Percentiles rank a stretch among this genome's conserved stretches.
These are phyloP conservation scores for Arthroderma uncinatum DNA, from an alignment of 2,329 filamentous ascomycete species.

Conservation along the genomic window DNA sequence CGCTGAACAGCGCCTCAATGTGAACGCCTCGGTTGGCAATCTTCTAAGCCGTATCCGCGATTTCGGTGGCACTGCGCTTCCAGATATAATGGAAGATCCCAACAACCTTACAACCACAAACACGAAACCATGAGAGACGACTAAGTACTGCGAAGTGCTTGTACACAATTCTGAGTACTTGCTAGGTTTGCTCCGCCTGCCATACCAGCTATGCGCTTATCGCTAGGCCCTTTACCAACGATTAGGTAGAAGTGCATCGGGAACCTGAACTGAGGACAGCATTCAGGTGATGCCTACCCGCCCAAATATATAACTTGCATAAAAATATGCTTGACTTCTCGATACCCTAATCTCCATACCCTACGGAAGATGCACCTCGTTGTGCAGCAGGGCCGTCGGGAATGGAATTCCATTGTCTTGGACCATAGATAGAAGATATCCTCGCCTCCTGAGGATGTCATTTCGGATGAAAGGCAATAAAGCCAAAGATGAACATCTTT, in stretches of 20 bases:
- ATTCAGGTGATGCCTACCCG: not conserved
- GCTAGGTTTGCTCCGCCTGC: not conserved
- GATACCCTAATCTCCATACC: not conserved
- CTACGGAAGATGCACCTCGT: not conserved
- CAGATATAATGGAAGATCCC: not conserved
- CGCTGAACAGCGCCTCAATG: constrained; percentile 27
- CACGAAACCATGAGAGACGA: not conserved
- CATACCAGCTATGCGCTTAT: not conserved
- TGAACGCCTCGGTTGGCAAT: constrained; percentile 25
- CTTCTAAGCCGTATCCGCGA: constrained; percentile 24
- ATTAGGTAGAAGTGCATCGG: not conserved
- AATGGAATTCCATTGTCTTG: too few species aligned
- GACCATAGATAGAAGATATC: not conserved
- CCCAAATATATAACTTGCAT: not conserved
- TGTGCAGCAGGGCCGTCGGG: not conserved
- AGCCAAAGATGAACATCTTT: not conserved
- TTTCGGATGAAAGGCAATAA: not conserved
- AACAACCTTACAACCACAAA: not conserved
- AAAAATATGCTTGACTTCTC: not conserved
- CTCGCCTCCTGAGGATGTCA: not conserved
- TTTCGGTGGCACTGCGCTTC: not conserved
- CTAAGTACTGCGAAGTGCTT: not conserved
- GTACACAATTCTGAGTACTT: not conserved
- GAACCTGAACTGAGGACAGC: not conserved
- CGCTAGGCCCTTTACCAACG: not conserved